A percentile compares a stretch with the other conserved stretches of the same genome.
Conservation (phyloP, 1,284 basidiomycete genomes). For the Coniferiporia sulphurascens region DNA sequence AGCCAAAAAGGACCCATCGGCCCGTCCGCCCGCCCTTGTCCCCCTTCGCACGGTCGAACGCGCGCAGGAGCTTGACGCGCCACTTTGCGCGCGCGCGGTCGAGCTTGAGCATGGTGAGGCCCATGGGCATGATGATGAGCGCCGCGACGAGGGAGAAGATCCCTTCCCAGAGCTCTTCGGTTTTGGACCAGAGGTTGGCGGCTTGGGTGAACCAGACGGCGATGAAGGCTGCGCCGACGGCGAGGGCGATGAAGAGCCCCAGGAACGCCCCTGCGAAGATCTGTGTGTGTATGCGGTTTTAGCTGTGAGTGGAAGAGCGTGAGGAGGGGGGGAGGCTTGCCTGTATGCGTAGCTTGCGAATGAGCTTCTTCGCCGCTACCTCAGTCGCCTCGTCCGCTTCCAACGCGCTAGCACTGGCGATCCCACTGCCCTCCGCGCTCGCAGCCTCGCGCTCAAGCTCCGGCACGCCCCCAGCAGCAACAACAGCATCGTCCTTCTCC, state of each 20-base stretch:
- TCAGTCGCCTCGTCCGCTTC: constrained; percentile 20
- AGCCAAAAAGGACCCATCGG: constrained; percentile 82
- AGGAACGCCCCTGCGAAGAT: constrained; percentile 75
- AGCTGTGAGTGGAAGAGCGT: constrained; percentile 48
- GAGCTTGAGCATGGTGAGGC: constrained; percentile 71
- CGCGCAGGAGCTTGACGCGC: constrained; percentile 79
- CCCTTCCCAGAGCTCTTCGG: constrained; percentile 74
- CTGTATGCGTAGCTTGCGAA: constrained; percentile 63
- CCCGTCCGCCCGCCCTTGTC: constrained; percentile 47
- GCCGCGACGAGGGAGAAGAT: constrained; percentile 79
- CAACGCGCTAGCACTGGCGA: background rate
- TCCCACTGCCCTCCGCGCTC: constrained; percentile 26
- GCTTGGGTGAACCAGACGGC: constrained; percentile 81
- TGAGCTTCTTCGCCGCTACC: constrained; percentile 32
- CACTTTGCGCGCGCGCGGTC: constrained; percentile 81
- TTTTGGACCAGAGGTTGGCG: constrained; percentile 61
- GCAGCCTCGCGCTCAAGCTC: constrained; percentile 26
- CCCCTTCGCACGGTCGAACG: constrained; percentile 52
- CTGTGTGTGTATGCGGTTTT: constrained; percentile 32
- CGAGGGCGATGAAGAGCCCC: constrained; percentile 74
- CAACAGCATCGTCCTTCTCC: constrained; percentile 17
- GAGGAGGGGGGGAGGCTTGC: constrained; percentile 27
- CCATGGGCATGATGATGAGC: constrained; percentile 81
- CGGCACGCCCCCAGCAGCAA: constrained; percentile 19
- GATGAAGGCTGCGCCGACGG: constrained; percentile 62